These are phyloP conservation scores for Fragosphaeria purpurea DNA, from an alignment of 2,329 filamentous ascomycete species.

Conservation along the genomic window DNA sequence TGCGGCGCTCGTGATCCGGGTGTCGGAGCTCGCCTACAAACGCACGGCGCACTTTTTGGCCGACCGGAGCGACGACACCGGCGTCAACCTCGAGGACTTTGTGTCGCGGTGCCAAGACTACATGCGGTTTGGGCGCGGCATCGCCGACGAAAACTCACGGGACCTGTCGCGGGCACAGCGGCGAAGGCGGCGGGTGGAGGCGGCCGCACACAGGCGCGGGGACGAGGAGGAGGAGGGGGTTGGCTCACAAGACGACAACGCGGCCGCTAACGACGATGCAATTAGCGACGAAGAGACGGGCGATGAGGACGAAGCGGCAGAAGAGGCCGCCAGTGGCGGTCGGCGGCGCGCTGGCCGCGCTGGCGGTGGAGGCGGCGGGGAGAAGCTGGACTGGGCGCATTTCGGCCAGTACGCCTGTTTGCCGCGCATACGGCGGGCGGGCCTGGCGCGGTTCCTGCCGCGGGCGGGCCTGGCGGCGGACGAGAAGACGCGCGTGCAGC, in stretches of 20 bases:
- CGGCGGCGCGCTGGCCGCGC: no score
- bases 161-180: constrained; percentile 42
- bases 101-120: constrained; percentile 81
- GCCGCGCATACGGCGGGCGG: constrained; percentile 61
- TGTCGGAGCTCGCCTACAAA: constrained; percentile 70
- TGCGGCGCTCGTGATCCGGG: constrained; percentile 71
- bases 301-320: constrained; percentile 43
- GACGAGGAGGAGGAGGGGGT: constrained; percentile 13
- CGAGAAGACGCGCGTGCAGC: constrained; percentile 64
- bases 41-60: constrained; percentile 65
- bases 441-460: constrained; percentile 72
- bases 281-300: constrained; percentile 50
- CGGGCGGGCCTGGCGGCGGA: constrained; percentile 74
- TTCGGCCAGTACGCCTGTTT: constrained; percentile 70
- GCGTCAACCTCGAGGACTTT: constrained; percentile 84
- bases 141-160: constrained; percentile 38
- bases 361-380: constrained; percentile 36
- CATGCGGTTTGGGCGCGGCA: constrained; percentile 61
- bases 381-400: constrained; percentile 77
- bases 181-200: constrained; percentile 33
- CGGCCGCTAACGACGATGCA: constrained; percentile 43
- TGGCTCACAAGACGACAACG: constrained; percentile 27
- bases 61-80: constrained; percentile 56
- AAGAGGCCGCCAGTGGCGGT: constrained; percentile 40
- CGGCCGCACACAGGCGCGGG: constrained; percentile 24